Percentiles rank a stretch among this genome's conserved stretches.
phyloP scores from a whole-genome alignment of 2,329 filamentous ascomycete species.

The Onygenales sp. region DNA sequence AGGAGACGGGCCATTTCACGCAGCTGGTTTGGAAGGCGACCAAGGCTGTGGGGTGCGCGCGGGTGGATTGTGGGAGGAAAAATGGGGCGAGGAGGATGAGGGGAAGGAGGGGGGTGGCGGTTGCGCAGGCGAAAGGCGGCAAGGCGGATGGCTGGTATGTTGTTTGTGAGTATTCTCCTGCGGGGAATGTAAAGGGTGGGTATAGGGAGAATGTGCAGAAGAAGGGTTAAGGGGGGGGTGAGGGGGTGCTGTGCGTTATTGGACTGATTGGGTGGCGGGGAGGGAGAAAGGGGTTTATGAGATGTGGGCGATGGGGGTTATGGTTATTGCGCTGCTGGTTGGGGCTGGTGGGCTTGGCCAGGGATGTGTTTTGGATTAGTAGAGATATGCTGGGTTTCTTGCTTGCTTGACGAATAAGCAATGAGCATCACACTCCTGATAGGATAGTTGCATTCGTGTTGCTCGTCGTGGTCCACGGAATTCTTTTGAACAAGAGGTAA shows the following conservation, averaged over 20 bases:
- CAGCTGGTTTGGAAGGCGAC: conserved; percentile 63
- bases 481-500: no score
- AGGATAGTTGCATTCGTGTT: no score
- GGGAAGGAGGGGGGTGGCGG: conserved; percentile 13
- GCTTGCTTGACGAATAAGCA: no score
- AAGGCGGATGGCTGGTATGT: conserved; percentile 50
- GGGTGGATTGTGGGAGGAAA: conserved; percentile 30
- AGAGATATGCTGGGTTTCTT: no score
- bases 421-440: no score
- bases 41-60: conserved; percentile 49
- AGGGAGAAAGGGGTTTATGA: no score
- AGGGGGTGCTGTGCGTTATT: conserved; percentile 1
- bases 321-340: no score
- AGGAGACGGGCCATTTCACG: conserved; percentile 60
- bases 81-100: conserved; percentile 24
- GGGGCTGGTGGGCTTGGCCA: no score
- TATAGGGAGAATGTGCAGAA: conserved; percentile 6
- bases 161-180: conserved; percentile 61
- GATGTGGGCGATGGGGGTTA: no score
- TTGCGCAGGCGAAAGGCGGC: conserved; percentile 20
- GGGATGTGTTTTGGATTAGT: no score
- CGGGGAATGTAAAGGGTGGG: conserved; percentile 46
- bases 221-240: conserved; percentile 10
- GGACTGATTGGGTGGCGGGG: neutral
- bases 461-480: no score